Conservation (phyloP, 108 stramenopile species). For the Epipyxis sp. region DNA sequence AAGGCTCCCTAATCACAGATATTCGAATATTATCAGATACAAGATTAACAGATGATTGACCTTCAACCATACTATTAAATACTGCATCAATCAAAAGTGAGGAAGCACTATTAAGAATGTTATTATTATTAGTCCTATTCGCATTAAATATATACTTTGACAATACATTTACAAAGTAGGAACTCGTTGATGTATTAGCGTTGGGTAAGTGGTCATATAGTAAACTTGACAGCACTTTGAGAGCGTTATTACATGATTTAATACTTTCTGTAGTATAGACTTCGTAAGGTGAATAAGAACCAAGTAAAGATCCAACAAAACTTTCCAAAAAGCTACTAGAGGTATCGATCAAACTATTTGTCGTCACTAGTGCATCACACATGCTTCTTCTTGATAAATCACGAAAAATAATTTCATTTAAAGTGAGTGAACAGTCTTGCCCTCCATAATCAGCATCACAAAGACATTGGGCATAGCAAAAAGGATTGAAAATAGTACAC, state of each 20-base stretch:
- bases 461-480: background rate
- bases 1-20: background rate
- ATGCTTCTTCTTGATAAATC: background rate
- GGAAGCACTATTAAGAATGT: background rate
- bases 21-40: background rate
- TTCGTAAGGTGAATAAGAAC: background rate
- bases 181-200: background rate
- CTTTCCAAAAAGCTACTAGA: background rate
- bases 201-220: background rate
- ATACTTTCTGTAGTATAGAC: background rate
- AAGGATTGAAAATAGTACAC: background rate
- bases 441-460: background rate
- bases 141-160: background rate
- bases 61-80: background rate
- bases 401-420: background rate
- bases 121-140: no score
- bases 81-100: background rate
- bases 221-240: background rate
- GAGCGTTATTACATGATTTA: background rate
- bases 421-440: background rate
- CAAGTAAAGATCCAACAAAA: background rate
- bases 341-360: background rate
- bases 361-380: background rate
- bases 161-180: background rate
- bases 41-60: background rate